Base-by-base conservation (phyloP, 768 basidiomycete genomes). In the Auricularia sp. region DNA sequence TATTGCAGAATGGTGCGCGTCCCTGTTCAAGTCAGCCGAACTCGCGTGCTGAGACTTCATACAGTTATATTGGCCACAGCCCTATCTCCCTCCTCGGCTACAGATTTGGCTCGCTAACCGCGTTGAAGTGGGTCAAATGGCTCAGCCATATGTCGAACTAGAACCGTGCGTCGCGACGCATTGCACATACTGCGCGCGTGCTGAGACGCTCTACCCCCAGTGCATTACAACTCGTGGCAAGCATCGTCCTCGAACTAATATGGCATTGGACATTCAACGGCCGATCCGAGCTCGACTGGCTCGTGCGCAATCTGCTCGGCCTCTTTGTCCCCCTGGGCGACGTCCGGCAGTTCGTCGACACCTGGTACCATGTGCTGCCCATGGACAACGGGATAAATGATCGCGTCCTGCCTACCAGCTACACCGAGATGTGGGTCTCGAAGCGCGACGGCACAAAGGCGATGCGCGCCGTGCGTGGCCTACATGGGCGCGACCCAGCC, bases 211-310 rank as follows among this genome's bases (percentile, higher is more conserved):
- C 56, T n/a, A 13, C 34, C 13, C 24, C 24, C 29, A 59, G 56
- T 10, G 56, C 21, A 35, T 18, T 59, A 29, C 56, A 59, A 34
- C 29, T 59, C 24, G 56, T 59, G 24, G 56, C 56, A 8, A 35
- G 29, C 29, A 35, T 59, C 56, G 29, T 59, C 6, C 56, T 59
- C 11, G 56, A 59, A 24, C 24, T 59, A 6, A 59, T 59, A 7
- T 59, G 56, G 56, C 24, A 59, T 33, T 59, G 56, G 56, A 59
- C 56, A 29, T 59, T 59, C 56, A 59, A 59, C 56, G 56, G 56
- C 24, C 56, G 56, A 13, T 33, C 34, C 29, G 56, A 59, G 56
- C 34, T 59, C 29, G 56, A 59, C 56, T 59, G 56, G 56, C 56
- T 59, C 56, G 56, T 59, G 56, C 56, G 56, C 29, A 59, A 59